These are phyloP conservation scores for Pseudopediastrum boryanum DNA, from an alignment of 139 green algal species.

Conservation along the genomic window DNA sequence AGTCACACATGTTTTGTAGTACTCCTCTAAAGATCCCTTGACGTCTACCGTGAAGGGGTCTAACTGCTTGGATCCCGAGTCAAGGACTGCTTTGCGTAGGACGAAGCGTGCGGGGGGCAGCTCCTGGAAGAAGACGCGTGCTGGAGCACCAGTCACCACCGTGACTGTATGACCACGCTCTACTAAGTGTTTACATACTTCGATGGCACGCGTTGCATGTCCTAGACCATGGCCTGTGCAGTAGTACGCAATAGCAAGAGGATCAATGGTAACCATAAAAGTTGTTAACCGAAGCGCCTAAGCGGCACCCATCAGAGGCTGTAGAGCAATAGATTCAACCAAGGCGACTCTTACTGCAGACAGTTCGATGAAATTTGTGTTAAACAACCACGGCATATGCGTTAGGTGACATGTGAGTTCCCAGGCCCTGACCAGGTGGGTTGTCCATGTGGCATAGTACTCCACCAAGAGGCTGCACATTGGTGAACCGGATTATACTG, in stretches of 20 bases:
- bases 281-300: no score
- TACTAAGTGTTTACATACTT: conserved; percentile 56
- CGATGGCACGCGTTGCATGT: conserved; percentile 65
- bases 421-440: no score
- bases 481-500: no score
- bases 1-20: conserved; percentile 32
- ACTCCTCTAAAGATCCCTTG: conserved; percentile 57
- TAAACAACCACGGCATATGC: no score
- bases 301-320: no score
- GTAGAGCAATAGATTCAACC: no score
- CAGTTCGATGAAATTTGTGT: no score
- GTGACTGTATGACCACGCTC: conserved; percentile 53
- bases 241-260: conserved; percentile 65
- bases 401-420: no score
- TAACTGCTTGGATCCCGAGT: conserved; percentile 64
- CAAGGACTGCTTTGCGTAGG: conserved; percentile 51
- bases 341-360: no score
- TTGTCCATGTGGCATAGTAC: no score
- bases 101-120: conserved; percentile 31
- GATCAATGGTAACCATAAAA: conserved; percentile 2
- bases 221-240: conserved; percentile 73
- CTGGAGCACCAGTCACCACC: conserved; percentile 51
- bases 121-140: conserved; percentile 36
- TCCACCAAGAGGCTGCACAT: no score
- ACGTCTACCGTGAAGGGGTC: conserved; percentile 76